Base-by-base conservation (phyloP, 1,284 basidiomycete species). In the Microstroma glucosiphilum region DNA sequence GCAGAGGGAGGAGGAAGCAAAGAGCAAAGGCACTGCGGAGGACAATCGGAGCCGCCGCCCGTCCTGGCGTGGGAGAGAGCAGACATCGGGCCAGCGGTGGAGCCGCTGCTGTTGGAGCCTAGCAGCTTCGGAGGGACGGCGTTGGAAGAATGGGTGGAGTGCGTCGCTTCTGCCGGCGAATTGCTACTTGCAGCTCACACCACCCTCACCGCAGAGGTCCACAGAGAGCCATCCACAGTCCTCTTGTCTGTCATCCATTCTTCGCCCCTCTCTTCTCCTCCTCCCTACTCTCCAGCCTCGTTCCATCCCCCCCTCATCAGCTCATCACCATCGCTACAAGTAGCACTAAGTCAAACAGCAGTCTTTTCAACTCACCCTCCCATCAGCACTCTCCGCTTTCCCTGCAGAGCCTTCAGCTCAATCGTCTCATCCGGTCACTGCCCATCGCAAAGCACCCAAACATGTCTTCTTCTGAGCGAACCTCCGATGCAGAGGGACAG, bases 91-190 rank as follows among this genome's bases (percentile, higher is more conserved):
- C n/a, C n/a, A n/a, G n/a, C n/a, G n/a, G n/a, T n/a, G n/a, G n/a
- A n/a, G n/a, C n/a, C n/a, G n/a, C 46, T 12, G n/a, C 3, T 12
- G 46, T 12, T 48, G 4, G n/a, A 48, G 17, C 46, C 46, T 6
- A 9, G 30, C 30, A 9, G 30, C 30, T 37, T 37, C 30, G 3
- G 4, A 37, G 30, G 3, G 9, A 3, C 9, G 30, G 30, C 30
- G 30, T 37, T 4, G 30, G 30, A 37, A 37, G 30, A 37, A 37
- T 37, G 30, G 30, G 30, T 37, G 30, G 4, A 37, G 30, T 48
- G 46, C 46, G n/a, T 48, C 46, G n/a, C 46, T 48, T 48, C 46
- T 48, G n/a, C 46, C 23, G 46, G 23, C 46, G n/a, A 48, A 12
- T 23, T 23, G 17, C 46, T 48, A 48, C 46, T 48, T n/a, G n/a